Conservation (phyloP, 1,284 basidiomycete species). For the Meira nashicola region DNA sequence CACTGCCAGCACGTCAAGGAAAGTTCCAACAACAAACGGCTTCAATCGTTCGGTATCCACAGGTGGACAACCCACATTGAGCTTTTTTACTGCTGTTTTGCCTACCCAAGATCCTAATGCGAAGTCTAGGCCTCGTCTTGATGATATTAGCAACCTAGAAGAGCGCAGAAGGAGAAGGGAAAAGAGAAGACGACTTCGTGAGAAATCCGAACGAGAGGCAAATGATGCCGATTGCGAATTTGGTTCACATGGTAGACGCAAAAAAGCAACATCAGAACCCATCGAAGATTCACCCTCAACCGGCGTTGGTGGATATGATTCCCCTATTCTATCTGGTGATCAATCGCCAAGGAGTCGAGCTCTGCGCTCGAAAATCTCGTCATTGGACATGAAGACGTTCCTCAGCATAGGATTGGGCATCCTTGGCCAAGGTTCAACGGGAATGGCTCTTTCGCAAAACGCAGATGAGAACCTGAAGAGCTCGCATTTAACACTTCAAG, state of each 20-base stretch:
- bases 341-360: neutral
- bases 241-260: neutral
- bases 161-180: slow-evolving; percentile 12
- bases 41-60: neutral
- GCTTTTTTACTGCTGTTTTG: slow-evolving; percentile 18
- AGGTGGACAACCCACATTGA: slow-evolving; percentile 5
- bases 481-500: neutral
- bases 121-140: slow-evolving; percentile 6
- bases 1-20: neutral
- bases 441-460: neutral
- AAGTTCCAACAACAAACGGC: neutral
- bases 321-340: neutral
- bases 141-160: slow-evolving; percentile 11
- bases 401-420: neutral
- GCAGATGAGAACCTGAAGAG: neutral
- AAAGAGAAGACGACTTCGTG: slow-evolving; percentile 3
- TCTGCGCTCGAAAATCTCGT: neutral
- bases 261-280: neutral
- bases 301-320: neutral
- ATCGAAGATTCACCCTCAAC: neutral
- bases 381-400: neutral
- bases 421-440: neutral
- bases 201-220: slow-evolving; percentile 6
- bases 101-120: neutral
- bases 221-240: too few relatives aligned